phyloP scores from a whole-genome alignment of 2,329 filamentous ascomycete species.

The Exserohilum turcica region DNA sequence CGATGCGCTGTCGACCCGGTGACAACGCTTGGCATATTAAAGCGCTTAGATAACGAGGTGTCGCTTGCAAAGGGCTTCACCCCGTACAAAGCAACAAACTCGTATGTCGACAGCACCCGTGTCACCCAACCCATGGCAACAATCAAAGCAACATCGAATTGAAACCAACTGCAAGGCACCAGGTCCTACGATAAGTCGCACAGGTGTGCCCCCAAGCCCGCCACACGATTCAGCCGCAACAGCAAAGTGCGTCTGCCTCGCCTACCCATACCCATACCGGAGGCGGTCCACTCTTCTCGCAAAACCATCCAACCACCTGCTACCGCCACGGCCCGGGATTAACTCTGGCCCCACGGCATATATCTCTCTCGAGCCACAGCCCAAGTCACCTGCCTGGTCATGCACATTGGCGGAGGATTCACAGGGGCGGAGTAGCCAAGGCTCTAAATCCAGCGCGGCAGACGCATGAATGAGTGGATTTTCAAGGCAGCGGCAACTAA shows the following conservation, averaged over 20 bases:
- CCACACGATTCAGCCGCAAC: conserved; percentile 6
- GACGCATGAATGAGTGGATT: neutral
- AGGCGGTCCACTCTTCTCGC: neutral
- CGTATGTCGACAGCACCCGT: neutral
- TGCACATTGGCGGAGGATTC: neutral
- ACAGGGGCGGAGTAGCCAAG: conserved; percentile 8
- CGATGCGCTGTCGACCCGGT: neutral
- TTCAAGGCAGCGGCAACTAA: conserved; percentile 1
- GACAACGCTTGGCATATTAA: neutral
- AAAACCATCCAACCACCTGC: neutral
- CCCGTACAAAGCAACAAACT: neutral
- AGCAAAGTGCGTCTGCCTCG: conserved; percentile 1
- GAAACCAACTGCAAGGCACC: neutral
- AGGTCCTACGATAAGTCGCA: neutral
- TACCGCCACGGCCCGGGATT: neutral
- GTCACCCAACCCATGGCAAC: neutral
- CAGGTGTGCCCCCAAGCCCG: neutral
- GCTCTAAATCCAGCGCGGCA: conserved; percentile 5
- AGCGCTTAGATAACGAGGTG: neutral
- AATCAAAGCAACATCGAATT: neutral
- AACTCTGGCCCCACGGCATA: neutral
- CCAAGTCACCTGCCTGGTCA: conserved; percentile 1
- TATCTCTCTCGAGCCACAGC: neutral
- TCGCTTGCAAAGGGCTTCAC: neutral
- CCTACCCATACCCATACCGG: conserved; percentile 2